Percentiles rank a stretch among this genome's conserved stretches.
phyloP scores from a whole-genome alignment of 371 early-diverging fungal species.

The Conidiobolus incongruus region DNA sequence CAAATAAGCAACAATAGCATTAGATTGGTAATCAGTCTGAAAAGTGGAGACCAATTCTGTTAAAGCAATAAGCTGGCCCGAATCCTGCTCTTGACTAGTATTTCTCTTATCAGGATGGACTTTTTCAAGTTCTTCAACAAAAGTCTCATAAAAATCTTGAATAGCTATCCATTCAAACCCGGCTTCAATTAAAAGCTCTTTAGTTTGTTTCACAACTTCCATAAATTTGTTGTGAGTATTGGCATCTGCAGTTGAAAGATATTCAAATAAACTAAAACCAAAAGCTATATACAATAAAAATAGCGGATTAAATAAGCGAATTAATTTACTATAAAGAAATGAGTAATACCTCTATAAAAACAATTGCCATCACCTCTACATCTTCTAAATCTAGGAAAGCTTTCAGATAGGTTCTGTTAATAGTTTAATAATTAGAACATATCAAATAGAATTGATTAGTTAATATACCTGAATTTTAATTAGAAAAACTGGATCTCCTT shows the following conservation, averaged over 20 bases:
- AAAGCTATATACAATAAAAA: constrained; percentile 16
- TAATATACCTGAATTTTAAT: constrained; percentile 24
- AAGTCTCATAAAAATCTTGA: constrained; percentile 35
- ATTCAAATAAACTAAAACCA: constrained; percentile 42
- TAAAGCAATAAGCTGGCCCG: too few relatives aligned
- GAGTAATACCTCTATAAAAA: constrained; percentile 50
- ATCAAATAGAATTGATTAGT: background rate
- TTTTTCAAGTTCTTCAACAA: constrained; percentile 16
- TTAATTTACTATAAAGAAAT: too few relatives aligned
- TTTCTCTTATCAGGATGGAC: constrained; percentile 6
- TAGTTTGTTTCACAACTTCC: constrained; percentile 15
- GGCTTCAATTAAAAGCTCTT: constrained; percentile 18
- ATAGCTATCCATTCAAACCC: constrained; percentile 31
- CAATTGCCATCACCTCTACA: constrained; percentile 53
- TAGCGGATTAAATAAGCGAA: too few relatives aligned
- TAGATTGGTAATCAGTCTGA: constrained; percentile 33
- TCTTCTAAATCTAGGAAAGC: constrained; percentile 24
- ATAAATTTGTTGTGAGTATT: constrained; percentile 12
- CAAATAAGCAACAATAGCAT: constrained; percentile 39
- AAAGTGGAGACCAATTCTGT: constrained; percentile 23
- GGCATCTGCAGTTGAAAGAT: constrained; percentile 13
- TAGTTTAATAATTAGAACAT: background rate
- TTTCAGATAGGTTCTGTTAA: constrained; percentile 20
- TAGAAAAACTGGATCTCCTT: constrained; percentile 22
- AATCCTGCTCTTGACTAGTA: constrained; percentile 1